A percentile compares a stretch with the other conserved stretches of the same genome.
phyloP scores from a whole-genome alignment of 768 basidiomycete genomes.

The Mycena olivaceomarginata region DNA sequence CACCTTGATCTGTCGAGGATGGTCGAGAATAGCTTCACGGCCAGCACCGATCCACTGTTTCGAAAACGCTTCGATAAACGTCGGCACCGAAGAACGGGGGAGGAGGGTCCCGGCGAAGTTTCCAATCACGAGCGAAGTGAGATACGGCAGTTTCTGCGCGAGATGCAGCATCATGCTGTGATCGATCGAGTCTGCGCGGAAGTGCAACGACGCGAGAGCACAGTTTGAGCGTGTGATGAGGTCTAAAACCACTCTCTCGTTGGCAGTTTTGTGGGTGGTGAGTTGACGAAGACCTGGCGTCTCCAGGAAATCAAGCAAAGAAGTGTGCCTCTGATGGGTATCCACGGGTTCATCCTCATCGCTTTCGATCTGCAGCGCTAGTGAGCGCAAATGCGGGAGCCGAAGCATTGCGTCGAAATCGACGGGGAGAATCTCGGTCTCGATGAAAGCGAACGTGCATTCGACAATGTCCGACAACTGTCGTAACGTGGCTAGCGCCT shows the following conservation, averaged over 20 bases:
- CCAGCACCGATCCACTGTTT: neutral
- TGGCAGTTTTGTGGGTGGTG: slow-evolving; percentile 5
- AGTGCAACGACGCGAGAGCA: neutral
- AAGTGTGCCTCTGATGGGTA: neutral
- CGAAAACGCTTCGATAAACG: neutral
- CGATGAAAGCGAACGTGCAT: neutral
- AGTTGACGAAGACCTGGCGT: slow-evolving; percentile 17
- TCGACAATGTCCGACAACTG: slow-evolving; percentile 12
- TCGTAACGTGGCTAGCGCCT: neutral
- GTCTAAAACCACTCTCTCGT: neutral
- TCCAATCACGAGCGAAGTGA: slow-evolving; percentile 4
- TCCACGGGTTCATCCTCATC: neutral
- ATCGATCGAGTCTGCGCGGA: neutral
- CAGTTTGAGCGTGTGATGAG: slow-evolving; percentile 30
- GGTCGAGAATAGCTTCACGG: too few species aligned
- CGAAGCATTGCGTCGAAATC: neutral
- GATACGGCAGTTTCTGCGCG: neutral
- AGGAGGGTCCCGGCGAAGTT: slow-evolving; percentile 4
- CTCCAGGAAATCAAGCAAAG: slow-evolving; percentile 13
- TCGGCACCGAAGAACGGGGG: too few species aligned
- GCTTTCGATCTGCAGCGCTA: neutral
- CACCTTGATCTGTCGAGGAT: neutral
- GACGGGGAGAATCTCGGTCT: neutral
- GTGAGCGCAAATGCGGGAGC: slow-evolving; percentile 17
- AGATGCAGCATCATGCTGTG: neutral